These are phyloP conservation scores for Linum lewisii DNA, from an alignment of 345 rosid species.

Conservation along the genomic window DNA sequence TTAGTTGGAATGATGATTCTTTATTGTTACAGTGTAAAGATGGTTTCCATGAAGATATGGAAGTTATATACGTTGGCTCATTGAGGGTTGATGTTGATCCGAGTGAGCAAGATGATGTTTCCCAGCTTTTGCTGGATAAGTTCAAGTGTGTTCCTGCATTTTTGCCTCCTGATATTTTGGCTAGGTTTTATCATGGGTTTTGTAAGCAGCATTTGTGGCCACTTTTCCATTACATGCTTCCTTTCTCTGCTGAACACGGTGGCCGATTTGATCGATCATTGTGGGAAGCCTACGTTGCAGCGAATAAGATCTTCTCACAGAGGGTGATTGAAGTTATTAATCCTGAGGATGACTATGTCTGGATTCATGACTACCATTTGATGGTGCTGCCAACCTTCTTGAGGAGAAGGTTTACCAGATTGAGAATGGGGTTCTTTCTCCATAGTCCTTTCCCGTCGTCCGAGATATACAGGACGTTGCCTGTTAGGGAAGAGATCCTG, in stretches of 20 bases:
- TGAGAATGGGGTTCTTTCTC: not conserved
- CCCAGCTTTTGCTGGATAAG: not conserved
- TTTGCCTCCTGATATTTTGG: not conserved
- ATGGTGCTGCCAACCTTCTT: not conserved
- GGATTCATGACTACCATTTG: not conserved
- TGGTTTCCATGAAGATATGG: conserved; percentile 1
- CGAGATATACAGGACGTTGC: not conserved
- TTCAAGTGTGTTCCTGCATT: not conserved
- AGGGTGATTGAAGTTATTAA: not conserved
- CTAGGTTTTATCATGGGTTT: not conserved
- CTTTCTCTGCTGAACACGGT: not conserved
- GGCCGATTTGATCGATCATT: not conserved
- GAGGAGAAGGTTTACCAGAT: not conserved
- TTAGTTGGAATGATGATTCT: not conserved
- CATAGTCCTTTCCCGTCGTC: not conserved
- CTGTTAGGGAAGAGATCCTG: not conserved
- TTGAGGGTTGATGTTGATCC: not conserved
- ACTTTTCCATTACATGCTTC: not conserved
- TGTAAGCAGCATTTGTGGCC: not conserved
- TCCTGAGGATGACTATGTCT: not conserved
- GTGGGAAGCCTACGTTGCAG: not conserved
- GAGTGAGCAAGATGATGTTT: not conserved
- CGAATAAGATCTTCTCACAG: not conserved
- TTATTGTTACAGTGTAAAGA: not conserved
- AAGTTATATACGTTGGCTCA: not conserved